phyloP scores from a whole-genome alignment of 208 protist species.

The Leishmania aethiopica region DNA sequence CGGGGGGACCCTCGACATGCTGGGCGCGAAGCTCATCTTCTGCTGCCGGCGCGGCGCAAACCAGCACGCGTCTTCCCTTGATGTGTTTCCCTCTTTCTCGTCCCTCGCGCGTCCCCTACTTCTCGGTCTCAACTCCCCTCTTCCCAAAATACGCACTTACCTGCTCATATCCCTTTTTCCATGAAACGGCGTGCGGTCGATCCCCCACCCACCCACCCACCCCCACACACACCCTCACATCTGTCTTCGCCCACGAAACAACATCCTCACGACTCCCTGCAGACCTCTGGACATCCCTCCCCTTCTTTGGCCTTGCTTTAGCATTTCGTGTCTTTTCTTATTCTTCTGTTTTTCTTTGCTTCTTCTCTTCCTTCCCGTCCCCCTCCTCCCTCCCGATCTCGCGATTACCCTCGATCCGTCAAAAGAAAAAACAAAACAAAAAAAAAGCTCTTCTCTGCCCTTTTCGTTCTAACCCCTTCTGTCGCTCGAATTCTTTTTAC shows the following conservation, averaged over 20 bases:
- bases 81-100: not conserved
- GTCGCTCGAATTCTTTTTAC: not conserved
- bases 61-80: not conserved
- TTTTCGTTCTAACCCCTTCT: not conserved
- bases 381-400: too few species aligned
- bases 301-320: not conserved
- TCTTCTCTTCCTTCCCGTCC: not conserved
- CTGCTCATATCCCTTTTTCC: not conserved
- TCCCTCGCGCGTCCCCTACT: not conserved
- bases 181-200: not conserved
- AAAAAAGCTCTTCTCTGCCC: not conserved
- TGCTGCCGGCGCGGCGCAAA: not conserved
- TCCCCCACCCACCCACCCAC: too few species aligned
- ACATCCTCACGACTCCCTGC: not conserved
- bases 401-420: not conserved
- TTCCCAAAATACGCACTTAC: not conserved
- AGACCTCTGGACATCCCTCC: not conserved
- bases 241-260: not conserved
- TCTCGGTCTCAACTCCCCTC: not conserved
- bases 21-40: not conserved
- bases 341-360: not conserved
- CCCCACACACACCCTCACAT: not conserved
- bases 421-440: not conserved
- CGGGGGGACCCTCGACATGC: not conserved
- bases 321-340: not conserved